Conservation (phyloP, 768 basidiomycete genomes). For the Lyophyllum atratum region DNA sequence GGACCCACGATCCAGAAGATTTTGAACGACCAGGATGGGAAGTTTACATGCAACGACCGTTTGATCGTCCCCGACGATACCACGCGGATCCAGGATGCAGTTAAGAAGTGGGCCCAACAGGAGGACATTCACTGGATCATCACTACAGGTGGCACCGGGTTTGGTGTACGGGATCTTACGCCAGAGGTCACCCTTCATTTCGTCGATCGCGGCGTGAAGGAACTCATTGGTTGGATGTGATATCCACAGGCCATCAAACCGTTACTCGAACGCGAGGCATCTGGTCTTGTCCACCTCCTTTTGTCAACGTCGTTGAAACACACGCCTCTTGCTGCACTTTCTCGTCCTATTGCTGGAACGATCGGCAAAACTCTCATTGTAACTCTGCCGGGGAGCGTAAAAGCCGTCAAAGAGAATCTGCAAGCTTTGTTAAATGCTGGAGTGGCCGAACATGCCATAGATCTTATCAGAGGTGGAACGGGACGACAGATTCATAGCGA, state of each 20-base stretch:
- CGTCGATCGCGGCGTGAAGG: neutral
- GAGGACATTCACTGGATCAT: constrained; percentile 71
- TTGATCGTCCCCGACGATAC: constrained; percentile 71
- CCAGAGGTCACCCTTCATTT: constrained; percentile 61
- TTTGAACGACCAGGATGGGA: constrained; percentile 31
- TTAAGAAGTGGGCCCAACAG: constrained; percentile 47
- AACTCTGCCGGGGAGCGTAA: constrained; percentile 84
- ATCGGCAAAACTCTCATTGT: constrained; percentile 66
- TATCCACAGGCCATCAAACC: constrained; percentile 54
- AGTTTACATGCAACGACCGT: constrained; percentile 37
- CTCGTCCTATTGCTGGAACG: constrained; percentile 82
- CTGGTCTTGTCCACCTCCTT: constrained; percentile 78
- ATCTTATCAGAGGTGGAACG: constrained; percentile 68
- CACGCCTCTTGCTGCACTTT: constrained; percentile 80
- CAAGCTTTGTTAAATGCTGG: constrained; percentile 58
- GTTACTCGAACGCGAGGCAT: constrained; percentile 64
- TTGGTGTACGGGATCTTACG: constrained; percentile 77
- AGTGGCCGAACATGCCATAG: constrained; percentile 70
- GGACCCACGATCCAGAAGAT: constrained; percentile 63
- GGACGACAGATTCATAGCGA: constrained; percentile 59
- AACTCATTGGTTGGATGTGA: neutral
- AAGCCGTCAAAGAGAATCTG: constrained; percentile 81
- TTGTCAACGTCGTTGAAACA: constrained; percentile 67
- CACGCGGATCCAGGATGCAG: constrained; percentile 44
- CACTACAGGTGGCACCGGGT: constrained; percentile 88